Evolutionary conservation across 2,329 filamentous ascomycete species (phyloP).

Genomic region (Monosporascus ibericus): DNA sequence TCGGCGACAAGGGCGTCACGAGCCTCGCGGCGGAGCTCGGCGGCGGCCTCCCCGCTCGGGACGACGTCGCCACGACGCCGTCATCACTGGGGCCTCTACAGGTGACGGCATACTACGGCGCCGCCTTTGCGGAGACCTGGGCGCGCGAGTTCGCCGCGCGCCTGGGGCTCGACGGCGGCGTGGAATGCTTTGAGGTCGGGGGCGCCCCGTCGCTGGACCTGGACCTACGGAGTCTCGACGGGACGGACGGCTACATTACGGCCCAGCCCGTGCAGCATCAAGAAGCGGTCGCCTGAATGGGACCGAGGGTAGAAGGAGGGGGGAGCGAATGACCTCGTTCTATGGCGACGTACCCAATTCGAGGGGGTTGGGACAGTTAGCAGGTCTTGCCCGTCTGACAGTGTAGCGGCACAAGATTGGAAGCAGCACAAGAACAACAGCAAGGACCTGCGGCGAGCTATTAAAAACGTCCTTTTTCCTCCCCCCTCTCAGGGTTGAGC

Average conservation of each 20-base stretch:
- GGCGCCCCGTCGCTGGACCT: not conserved
- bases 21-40: constrained; percentile 55
- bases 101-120: no score
- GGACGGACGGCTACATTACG: not conserved
- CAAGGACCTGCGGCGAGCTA: no score
- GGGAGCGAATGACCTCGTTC: not conserved
- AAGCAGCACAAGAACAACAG: no score
- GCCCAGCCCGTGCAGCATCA: not conserved
- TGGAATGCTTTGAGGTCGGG: not conserved
- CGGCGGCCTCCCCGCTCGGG: not conserved
- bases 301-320: not conserved
- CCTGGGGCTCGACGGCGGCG: not conserved
- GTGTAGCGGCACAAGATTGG: no score
- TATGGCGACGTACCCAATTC: no score
- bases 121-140: constrained; percentile 2
- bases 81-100: no score
- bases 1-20: constrained; percentile 75
- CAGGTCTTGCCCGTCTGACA: no score
- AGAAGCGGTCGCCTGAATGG: not conserved
- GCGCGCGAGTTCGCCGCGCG: constrained; percentile 7
- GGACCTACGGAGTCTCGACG: not conserved
- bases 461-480: no score
- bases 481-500: no score
- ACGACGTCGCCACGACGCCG: not conserved
- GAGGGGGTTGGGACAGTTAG: no score